Evolutionary conservation across 371 early-diverging fungal genomes (phyloP).

Genomic region (Mortierella sp.): DNA sequence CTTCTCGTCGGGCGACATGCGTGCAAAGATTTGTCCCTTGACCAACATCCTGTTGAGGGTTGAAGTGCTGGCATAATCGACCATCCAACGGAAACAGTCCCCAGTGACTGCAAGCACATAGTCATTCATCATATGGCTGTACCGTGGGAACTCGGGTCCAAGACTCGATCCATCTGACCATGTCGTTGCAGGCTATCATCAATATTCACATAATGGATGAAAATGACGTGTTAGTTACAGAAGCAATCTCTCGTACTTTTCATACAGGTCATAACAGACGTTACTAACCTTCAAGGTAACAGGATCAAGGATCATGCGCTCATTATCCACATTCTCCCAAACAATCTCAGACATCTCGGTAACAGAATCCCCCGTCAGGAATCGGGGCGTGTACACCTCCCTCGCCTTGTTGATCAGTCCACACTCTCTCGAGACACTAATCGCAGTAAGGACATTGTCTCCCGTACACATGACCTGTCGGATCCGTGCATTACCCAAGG

Average conservation of each 20-base stretch:
- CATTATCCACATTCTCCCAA: conserved; percentile 82
- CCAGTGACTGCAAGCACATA: conserved; percentile 94
- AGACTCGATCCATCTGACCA: conserved; percentile 45
- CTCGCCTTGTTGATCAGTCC: conserved; percentile 76
- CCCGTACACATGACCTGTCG: conserved; percentile 99
- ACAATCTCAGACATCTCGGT: conserved; percentile 69
- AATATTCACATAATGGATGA: background rate
- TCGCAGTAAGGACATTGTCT: conserved; percentile 98
- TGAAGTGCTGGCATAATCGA: conserved; percentile 83
- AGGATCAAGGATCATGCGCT: conserved; percentile 70
- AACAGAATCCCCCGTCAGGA: conserved; percentile 66
- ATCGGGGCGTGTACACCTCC: conserved; percentile 72
- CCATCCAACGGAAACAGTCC: conserved; percentile 95
- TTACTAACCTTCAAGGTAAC: conserved; percentile 76
- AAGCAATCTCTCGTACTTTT: background rate
- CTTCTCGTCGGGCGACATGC: conserved; percentile 99
- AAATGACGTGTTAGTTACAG: background rate
- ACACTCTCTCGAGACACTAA: conserved; percentile 96
- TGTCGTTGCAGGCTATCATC: conserved; percentile 17
- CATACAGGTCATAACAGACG: too few relatives aligned
- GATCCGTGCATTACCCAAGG: conserved; percentile 89
- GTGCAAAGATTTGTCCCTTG: conserved; percentile 95
- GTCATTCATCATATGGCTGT: conserved; percentile 38
- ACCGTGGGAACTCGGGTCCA: conserved; percentile 30
- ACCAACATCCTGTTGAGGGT: conserved; percentile 87